Percentiles rank a stretch among this genome's conserved stretches.
Evolutionary conservation across 768 basidiomycete genomes (phyloP).

Genomic region (Tylopilus vinaceipallidus): DNA sequence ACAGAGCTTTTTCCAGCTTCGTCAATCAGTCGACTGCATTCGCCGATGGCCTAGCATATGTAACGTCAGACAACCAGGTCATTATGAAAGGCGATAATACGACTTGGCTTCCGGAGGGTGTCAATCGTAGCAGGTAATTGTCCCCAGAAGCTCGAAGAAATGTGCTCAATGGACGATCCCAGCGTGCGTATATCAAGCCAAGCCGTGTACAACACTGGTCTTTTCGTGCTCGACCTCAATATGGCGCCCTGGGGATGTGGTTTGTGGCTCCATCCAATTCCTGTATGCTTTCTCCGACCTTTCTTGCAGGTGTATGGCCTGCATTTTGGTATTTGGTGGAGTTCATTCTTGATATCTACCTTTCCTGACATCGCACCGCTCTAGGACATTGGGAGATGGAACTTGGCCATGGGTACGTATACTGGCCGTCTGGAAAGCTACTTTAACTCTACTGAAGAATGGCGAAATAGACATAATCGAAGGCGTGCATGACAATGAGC

Average conservation of each 20-base stretch:
- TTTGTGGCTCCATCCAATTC: conserved; percentile 17
- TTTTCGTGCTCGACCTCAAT: conserved; percentile 82
- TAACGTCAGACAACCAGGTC: conserved; percentile 55
- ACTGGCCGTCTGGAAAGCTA: not conserved
- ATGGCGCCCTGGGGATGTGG: conserved; percentile 91
- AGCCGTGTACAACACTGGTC: conserved; percentile 65
- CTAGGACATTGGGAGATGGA: conserved; percentile 43
- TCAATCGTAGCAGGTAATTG: conserved; percentile 57
- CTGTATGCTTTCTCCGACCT: conserved; percentile 1
- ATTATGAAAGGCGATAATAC: conserved; percentile 79
- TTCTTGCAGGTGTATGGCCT: conserved; percentile 68
- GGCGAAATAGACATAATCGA: conserved; percentile 86
- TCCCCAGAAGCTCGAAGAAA: not conserved
- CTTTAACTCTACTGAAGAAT: conserved; percentile 38
- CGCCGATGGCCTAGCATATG: conserved; percentile 51
- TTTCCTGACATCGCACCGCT: conserved; percentile 4
- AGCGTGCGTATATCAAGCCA: conserved; percentile 78
- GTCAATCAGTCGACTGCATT: conserved; percentile 56
- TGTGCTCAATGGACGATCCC: not conserved
- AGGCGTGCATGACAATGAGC: conserved; percentile 80
- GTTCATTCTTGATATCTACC: not conserved
- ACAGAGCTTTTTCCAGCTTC: conserved; percentile 45
- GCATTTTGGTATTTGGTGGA: conserved; percentile 61
- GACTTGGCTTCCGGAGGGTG: conserved; percentile 49
- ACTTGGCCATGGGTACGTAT: conserved; percentile 62